phyloP scores from a whole-genome alignment of 2,329 filamentous ascomycete species.

The Colletotrichum tropicicola region DNA sequence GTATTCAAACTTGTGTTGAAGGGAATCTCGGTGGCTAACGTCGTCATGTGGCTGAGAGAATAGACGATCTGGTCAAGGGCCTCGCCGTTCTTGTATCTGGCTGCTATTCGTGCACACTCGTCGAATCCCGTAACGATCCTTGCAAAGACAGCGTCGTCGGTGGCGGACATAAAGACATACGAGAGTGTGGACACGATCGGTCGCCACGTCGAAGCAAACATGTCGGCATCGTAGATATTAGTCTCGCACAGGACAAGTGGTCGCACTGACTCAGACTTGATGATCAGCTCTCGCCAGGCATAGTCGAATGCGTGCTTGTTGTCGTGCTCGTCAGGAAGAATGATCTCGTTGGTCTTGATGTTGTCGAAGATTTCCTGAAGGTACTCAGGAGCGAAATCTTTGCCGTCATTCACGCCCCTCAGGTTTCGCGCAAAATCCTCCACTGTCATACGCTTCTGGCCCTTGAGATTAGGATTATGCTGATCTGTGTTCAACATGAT shows the following conservation, averaged over 20 bases:
- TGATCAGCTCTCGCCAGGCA: conserved; percentile 92
- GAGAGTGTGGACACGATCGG: conserved; percentile 94
- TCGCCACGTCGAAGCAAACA: conserved; percentile 96
- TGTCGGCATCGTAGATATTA: conserved; percentile 95
- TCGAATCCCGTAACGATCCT: conserved; percentile 95
- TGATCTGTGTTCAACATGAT: conserved; percentile 98
- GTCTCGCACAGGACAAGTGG: conserved; percentile 84
- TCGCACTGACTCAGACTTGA: conserved; percentile 82
- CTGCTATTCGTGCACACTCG: conserved; percentile 92
- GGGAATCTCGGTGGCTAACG: conserved; percentile 77
- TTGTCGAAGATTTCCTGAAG: conserved; percentile 88
- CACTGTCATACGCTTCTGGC: conserved; percentile 82
- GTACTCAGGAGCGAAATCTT: conserved; percentile 86
- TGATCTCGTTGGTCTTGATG: conserved; percentile 94
- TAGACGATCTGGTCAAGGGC: conserved; percentile 93
- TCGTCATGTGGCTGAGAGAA: conserved; percentile 90
- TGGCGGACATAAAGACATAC: conserved; percentile 99
- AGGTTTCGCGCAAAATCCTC: conserved; percentile 88
- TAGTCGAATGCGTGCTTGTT: conserved; percentile 97
- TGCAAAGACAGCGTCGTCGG: conserved; percentile 93
- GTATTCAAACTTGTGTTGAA: conserved; percentile 92
- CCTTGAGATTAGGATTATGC: conserved; percentile 89
- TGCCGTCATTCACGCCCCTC: conserved; percentile 86
- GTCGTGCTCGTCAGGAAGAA: conserved; percentile 95
- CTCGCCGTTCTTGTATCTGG: conserved; percentile 83